These are phyloP conservation scores for Herpetomonas samuelpessoai DNA, from an alignment of 208 protist species.

Conservation along the genomic window DNA sequence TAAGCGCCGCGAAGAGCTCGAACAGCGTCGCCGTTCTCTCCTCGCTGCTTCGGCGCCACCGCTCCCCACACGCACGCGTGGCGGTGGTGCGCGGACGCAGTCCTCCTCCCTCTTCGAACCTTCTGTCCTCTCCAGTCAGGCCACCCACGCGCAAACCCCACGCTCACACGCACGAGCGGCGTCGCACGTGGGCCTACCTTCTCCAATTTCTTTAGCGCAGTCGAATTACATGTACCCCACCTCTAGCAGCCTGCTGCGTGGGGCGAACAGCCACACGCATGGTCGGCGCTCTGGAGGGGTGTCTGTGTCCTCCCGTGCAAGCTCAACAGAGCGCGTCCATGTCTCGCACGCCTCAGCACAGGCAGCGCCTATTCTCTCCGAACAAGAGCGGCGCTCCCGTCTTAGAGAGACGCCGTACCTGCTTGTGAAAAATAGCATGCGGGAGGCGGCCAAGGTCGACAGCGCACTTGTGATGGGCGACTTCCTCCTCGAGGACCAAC, in stretches of 20 bases:
- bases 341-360: no score
- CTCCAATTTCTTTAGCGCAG: neutral
- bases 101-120: no score
- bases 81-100: no score
- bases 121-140: no score
- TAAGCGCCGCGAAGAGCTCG: constrained; percentile 41
- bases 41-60: constrained; percentile 21
- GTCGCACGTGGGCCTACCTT: neutral
- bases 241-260: neutral
- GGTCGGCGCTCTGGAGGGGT: neutral
- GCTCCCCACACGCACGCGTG: neutral
- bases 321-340: no score
- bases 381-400: constrained; percentile 28
- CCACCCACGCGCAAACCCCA: no score
- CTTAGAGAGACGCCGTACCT: constrained; percentile 33
- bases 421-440: constrained; percentile 57
- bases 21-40: constrained; percentile 41
- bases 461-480: constrained; percentile 52
- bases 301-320: neutral
- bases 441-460: constrained; percentile 36
- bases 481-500: constrained; percentile 59
- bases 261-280: neutral
- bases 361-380: constrained; percentile 17
- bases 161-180: neutral
- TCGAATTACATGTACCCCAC: constrained; percentile 2